Percentiles rank a stretch among this genome's conserved stretches.
These are phyloP conservation scores for Pterula multifida DNA, from an alignment of 1,284 basidiomycete species.

Conservation along the genomic window DNA sequence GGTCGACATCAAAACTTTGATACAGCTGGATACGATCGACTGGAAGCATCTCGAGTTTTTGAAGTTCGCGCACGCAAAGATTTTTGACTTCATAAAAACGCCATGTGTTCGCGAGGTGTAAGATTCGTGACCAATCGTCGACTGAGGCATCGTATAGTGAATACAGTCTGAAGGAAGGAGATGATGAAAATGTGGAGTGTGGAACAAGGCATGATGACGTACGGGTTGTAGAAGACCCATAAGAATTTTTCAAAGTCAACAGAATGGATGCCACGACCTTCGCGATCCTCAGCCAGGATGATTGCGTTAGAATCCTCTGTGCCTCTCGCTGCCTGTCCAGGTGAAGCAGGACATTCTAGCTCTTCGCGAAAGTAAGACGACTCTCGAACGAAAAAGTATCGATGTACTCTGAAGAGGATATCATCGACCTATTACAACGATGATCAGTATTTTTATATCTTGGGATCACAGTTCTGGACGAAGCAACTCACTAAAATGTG, in stretches of 20 bases:
- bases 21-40: neutral
- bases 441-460: neutral
- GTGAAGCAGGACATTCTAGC: conserved; percentile 30
- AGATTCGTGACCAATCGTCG: conserved; percentile 11
- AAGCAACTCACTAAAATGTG: neutral
- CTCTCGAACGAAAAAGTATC: conserved; percentile 55
- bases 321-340: conserved; percentile 30
- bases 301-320: conserved; percentile 37
- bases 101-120: conserved; percentile 12
- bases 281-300: conserved; percentile 27
- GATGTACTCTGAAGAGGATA: conserved; percentile 35
- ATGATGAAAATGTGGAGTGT: neutral
- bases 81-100: conserved; percentile 10
- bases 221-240: conserved; percentile 13
- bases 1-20: conserved; percentile 1
- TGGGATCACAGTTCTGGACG: conserved; percentile 3
- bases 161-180: conserved; percentile 6
- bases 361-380: conserved; percentile 36
- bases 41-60: neutral
- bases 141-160: conserved; percentile 9
- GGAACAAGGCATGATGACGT: neutral
- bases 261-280: conserved; percentile 17
- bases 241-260: conserved; percentile 41
- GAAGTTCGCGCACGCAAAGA: conserved; percentile 11
- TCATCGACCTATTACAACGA: conserved; percentile 5